Evolutionary conservation across 257 asterid genomes (phyloP), one percentile per base, ranked within the genome.

Genomic region (Solanum etuberosum): DNA sequence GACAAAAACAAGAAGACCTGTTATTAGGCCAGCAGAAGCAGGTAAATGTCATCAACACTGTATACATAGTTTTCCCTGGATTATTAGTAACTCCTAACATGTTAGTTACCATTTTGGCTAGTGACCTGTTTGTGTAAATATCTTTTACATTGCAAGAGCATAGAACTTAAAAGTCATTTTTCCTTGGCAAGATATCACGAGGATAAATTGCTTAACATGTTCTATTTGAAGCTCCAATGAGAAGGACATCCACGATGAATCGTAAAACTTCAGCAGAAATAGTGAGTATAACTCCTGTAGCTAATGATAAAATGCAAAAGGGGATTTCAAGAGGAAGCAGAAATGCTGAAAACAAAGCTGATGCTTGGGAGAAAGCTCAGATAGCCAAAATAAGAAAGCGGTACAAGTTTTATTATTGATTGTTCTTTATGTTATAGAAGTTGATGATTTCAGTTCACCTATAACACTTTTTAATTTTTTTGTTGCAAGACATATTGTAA

Each of bases 331-430:
- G 59, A 74, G 90, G 88, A 65, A 51, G 81, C 20, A 72, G 87
- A 82, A 90, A 43, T 54, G 63, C 88, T 48, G 91, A 90, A 35
- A 82, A 89, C 87, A 88, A 87, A 88, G 89, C 95, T 85, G 94
- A 94, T 85, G 91, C 94, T 88, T 93, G 96, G 97, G 96, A 92
- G 88, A 91, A 88, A 88, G 90, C 95, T 82, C 92, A 92, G 83
- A 86, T 93, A 88, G 92, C 87, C 14, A 93, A 91, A 89, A 90
- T 94, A 59, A 93, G 90, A 25, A 93, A 92, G 88, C 87, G 96
- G 98, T 95, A 91, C 37, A 54, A 54, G n/a, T 35, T 61, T n/a
- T n/a, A 63, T 40, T 34, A 46, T 18, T 61, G 16, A 78, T 16
- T 13, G 14, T 34, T 21, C 27, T 54, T 29, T 32, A n/a, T 80